Percentiles rank a stretch among this genome's conserved stretches.
These are phyloP conservation scores for Phaeosphaeria sp. DNA, from an alignment of 2,329 filamentous ascomycete species.

Conservation along the genomic window DNA sequence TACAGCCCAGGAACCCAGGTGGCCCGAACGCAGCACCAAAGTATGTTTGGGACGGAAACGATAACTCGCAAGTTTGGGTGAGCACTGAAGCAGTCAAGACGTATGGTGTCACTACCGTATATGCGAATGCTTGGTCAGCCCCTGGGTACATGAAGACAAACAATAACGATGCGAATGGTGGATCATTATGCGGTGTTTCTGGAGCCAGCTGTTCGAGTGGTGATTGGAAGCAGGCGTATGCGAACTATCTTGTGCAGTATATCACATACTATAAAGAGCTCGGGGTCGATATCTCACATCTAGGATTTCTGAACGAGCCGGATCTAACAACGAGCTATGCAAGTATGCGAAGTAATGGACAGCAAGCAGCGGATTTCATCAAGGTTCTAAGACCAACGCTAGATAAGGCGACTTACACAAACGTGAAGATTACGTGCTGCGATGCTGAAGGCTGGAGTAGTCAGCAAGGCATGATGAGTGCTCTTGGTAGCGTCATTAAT, in stretches of 20 bases:
- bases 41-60: conserved; percentile 40
- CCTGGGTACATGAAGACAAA: conserved; percentile 63
- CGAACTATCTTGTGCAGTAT: conserved; percentile 58
- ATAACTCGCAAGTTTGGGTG: conserved; percentile 60
- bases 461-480: conserved; percentile 31
- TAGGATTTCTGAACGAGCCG: conserved; percentile 57
- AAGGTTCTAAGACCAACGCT: conserved; percentile 52
- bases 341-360: conserved; percentile 55
- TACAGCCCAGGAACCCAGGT: conserved; percentile 35
- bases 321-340: conserved; percentile 45
- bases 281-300: conserved; percentile 50
- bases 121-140: conserved; percentile 60
- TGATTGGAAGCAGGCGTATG: conserved; percentile 59
- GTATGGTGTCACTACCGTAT: conserved; percentile 55
- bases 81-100: conserved; percentile 55
- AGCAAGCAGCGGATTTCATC: conserved; percentile 61
- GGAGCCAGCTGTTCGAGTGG: conserved; percentile 51
- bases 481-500: conserved; percentile 19
- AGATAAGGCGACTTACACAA: conserved; percentile 45
- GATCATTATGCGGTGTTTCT: conserved; percentile 56
- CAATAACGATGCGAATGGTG: conserved; percentile 53
- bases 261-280: conserved; percentile 52
- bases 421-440: conserved; percentile 52
- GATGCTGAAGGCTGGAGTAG: conserved; percentile 54
- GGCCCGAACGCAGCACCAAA: conserved; percentile 30